phyloP scores from a whole-genome alignment of 331 rosid species.

The Stylosanthes scabra region DNA sequence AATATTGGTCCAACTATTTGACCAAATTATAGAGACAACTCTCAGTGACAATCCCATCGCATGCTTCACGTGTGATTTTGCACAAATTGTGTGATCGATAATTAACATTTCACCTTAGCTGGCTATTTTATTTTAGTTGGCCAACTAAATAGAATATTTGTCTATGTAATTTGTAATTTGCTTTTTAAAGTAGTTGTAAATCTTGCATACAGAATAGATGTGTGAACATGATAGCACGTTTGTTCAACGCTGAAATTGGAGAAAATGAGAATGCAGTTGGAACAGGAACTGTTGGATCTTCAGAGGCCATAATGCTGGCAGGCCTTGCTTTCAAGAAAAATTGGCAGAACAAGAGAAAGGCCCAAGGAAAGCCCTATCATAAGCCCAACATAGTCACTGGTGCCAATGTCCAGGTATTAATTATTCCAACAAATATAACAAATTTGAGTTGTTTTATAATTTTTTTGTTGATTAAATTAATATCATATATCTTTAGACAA shows the following conservation, averaged over 20 bases:
- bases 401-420: background rate
- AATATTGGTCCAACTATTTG: too few species aligned
- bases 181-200: background rate
- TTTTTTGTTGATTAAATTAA: too few species aligned
- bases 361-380: background rate
- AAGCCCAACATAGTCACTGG: background rate
- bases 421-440: too few species aligned
- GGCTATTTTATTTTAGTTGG: too few species aligned
- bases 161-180: background rate
- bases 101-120: too few species aligned
- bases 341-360: constrained; percentile 1
- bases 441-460: too few species aligned
- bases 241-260: constrained; percentile 1
- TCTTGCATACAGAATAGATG: background rate
- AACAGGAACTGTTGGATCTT: constrained; percentile 2
- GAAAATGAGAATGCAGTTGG: background rate
- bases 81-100: too few species aligned
- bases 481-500: too few species aligned
- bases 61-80: too few species aligned
- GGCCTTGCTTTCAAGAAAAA: constrained; percentile 3
- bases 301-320: constrained; percentile 1
- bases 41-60: too few species aligned
- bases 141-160: background rate
- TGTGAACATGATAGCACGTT: background rate
- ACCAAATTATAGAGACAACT: too few species aligned